A percentile compares a stretch with the other conserved stretches of the same genome.
phyloP scores from a whole-genome alignment of 495 filamentous ascomycete genomes.

The Xylaria nigripes region DNA sequence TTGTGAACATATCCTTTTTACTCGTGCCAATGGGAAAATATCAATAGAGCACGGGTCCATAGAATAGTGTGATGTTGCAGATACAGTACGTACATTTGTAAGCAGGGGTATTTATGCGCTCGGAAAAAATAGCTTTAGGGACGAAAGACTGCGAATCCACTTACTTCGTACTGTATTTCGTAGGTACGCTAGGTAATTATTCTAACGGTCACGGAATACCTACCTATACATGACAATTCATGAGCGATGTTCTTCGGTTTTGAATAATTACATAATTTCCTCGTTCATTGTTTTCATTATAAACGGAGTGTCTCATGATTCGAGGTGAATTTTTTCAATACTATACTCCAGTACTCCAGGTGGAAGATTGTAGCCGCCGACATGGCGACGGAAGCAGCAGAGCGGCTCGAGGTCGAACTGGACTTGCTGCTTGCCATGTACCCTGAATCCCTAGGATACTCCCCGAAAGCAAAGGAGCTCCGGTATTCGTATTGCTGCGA shows the following conservation, averaged over 20 bases:
- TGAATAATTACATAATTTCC: too few relatives aligned
- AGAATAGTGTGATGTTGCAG: too few relatives aligned
- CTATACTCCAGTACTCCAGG: background rate
- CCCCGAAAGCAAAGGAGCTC: slow-evolving; percentile 9
- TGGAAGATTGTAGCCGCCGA: background rate
- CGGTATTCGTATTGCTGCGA: slow-evolving; percentile 2
- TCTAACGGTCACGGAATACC: background rate
- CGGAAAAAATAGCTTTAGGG: too few relatives aligned
- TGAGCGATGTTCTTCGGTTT: background rate
- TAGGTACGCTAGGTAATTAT: background rate
- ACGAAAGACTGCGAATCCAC: too few relatives aligned
- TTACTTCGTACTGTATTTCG: too few relatives aligned
- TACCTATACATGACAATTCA: background rate
- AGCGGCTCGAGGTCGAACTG: slow-evolving; percentile 9
- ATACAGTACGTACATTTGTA: background rate
- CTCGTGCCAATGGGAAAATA: background rate
- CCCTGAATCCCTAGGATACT: slow-evolving; percentile 8
- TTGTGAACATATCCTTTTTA: background rate
- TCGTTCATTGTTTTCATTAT: too few relatives aligned
- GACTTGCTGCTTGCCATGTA: slow-evolving; percentile 11
- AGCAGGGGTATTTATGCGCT: too few relatives aligned
- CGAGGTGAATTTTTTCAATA: too few relatives aligned
- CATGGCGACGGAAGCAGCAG: slow-evolving; percentile 7
- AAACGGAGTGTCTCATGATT: background rate
- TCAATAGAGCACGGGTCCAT: background rate